Base-by-base conservation (phyloP, 23 red algal species). In the Gracilaria gracilis region DNA sequence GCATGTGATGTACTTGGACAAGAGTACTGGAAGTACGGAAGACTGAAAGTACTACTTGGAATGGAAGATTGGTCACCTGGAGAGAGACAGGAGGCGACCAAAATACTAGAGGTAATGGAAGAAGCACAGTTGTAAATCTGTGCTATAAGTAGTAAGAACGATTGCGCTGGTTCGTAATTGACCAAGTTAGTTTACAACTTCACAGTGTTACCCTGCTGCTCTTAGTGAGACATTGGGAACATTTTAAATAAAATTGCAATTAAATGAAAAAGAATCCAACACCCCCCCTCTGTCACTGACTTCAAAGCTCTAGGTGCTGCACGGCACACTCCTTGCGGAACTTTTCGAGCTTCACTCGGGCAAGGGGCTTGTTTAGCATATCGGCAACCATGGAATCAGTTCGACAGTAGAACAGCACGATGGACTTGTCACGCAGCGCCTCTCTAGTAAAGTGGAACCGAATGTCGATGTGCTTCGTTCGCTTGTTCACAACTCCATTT, bases 161-260 rank as follows among this genome's bases (percentile, higher is more conserved):
- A n/a, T n/a, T n/a, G 55, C 21, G 21, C 9, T 20, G 55, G 9
- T 23, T 17, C 55, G 17, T 58, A n/a, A 20, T 58, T 17, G 23
- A 58, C 14, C 21, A n/a, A 20, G 6, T 3, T 58, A 58, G 23
- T 7, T 3, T 17, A 58, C 55, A 7, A 19, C 3, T 17, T 58
- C 9, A 58, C 5, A 8, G 55, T 58, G 55, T 58, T 58, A 58
- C 55, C 21, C 55, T 58, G 55, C 55, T 58, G 55, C 55, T 58
- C 55, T 58, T 15, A 7, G 21, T 58, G 55, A 17, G 55, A 58
- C 55, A 8, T 58, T 23, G 23, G 21, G 55, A 58, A 58, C 55
- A 58, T n/a, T 58, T 17, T 58, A 58, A 58, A 58, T 58, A n/a
- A n/a, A 58, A 58, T 17, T 58, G 55, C 55, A 58, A 17, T 58